Base-by-base conservation (phyloP, 768 basidiomycete species). In the Candolleomyces eurysporus region DNA sequence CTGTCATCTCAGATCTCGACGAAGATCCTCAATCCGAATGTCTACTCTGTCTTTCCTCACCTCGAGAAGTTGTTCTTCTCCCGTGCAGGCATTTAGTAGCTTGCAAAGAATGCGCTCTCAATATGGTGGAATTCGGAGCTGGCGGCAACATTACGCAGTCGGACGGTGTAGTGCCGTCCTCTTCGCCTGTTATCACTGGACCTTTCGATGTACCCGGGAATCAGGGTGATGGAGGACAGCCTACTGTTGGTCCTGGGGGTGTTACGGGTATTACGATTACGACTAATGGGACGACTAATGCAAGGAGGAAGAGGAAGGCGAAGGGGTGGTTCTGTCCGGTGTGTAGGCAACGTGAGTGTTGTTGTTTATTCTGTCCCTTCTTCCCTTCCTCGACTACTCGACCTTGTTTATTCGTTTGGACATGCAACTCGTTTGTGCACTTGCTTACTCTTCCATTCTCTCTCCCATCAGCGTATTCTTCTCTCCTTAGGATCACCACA, bases 281-380 rank as follows among this genome's bases (percentile, higher is more conserved):
- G 2, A 61, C 64, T 17, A 67, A 63, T 36, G 32, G 69, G 4
- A 58, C 76, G 11, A 65, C 75, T 32, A 78, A 80, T 60, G 73
- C 82, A 5, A 81, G 93, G 63, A 80, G 94, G 70, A 96, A 94
- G 80, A 82, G 94, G 66, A 96, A 93, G 77, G 91, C 93, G 0
- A 98, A 98, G 75, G 95, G 95, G 5, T 98, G 95, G 95, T 93
- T 91, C 82, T 98, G 95, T 72, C 95, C 95, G 31, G 92, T 98
- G 53, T 96, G 95, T 73, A 84, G 95, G 65, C 94, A 95, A 81
- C 94, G 93, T 95, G 70, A 73, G 92, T 82, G 5, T 11, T 36
- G 11, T 26, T 21, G 14, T 58, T 60, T 60, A 48, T n/a, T 55
- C 39, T 55, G 26, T 48, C 50, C 26, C 59, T 58, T 42, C 31